Percentiles rank a stretch among this genome's conserved stretches.
phyloP scores from a whole-genome alignment of 2,329 filamentous ascomycete species.

The Daldinia sp. region DNA sequence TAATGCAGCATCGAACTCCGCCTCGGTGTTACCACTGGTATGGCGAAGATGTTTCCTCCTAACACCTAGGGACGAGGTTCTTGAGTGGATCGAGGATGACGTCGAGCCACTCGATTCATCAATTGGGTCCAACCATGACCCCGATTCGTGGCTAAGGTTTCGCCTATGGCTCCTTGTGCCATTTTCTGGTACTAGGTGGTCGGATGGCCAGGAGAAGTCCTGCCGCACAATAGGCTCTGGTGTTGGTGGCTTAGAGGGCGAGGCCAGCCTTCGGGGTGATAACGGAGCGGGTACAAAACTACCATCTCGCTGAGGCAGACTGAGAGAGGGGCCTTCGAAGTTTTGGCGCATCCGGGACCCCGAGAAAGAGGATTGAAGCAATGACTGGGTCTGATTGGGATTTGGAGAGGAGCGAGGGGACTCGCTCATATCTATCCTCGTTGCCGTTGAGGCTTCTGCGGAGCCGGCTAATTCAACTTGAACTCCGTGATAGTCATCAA shows the following conservation, averaged over 20 bases:
- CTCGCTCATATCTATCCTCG: slow-evolving; percentile 58
- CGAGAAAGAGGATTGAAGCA: slow-evolving; percentile 64
- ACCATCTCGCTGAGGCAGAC: slow-evolving; percentile 61
- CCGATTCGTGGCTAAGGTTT: slow-evolving; percentile 78
- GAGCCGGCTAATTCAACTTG: slow-evolving; percentile 47
- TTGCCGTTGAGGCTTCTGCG: slow-evolving; percentile 58
- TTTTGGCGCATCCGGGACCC: slow-evolving; percentile 55
- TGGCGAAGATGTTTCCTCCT: slow-evolving; percentile 74
- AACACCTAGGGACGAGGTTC: slow-evolving; percentile 74
- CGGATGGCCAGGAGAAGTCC: slow-evolving; percentile 47
- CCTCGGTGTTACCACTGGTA: slow-evolving; percentile 77
- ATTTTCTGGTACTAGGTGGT: slow-evolving; percentile 39
- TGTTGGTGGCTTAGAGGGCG: slow-evolving; percentile 52
- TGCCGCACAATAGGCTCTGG: slow-evolving; percentile 48
- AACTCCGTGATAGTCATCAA: slow-evolving; percentile 57
- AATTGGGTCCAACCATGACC: slow-evolving; percentile 93
- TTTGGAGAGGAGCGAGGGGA: slow-evolving; percentile 38
- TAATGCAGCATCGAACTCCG: slow-evolving; percentile 91
- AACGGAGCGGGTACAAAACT: slow-evolving; percentile 75
- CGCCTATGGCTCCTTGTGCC: slow-evolving; percentile 54
- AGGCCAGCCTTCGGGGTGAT: slow-evolving; percentile 68
- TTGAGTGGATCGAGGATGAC: slow-evolving; percentile 80
- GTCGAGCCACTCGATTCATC: slow-evolving; percentile 87
- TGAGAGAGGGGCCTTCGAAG: slow-evolving; percentile 47
- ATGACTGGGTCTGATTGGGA: slow-evolving; percentile 43